These are phyloP conservation scores for Pseudohyphozyma bogoriensis DNA, from an alignment of 768 basidiomycete genomes.

Conservation along the genomic window DNA sequence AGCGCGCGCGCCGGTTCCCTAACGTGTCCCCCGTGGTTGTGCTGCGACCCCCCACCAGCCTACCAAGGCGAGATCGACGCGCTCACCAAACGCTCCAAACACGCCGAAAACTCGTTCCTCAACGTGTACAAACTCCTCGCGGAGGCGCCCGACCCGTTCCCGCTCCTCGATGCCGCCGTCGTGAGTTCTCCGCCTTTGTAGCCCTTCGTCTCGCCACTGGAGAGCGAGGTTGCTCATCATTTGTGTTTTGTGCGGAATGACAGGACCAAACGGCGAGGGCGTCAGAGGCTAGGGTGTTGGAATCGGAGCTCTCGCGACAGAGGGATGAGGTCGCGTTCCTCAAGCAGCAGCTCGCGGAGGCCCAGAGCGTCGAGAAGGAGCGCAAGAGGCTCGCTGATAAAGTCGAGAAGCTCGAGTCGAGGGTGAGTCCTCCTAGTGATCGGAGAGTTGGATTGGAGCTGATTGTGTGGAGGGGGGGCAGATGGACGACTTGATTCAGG, in stretches of 20 bases:
- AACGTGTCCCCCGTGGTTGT: background rate
- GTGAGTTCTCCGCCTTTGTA: constrained; percentile 42
- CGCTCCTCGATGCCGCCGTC: constrained; percentile 85
- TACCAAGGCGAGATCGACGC: constrained; percentile 95
- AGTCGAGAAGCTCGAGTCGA: constrained; percentile 30
- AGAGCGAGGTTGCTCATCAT: too few relatives aligned
- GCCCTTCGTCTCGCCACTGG: background rate
- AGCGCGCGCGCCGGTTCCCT: background rate
- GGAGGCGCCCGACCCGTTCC: constrained; percentile 95
- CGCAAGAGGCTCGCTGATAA: constrained; percentile 29
- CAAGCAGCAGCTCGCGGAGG: constrained; percentile 49
- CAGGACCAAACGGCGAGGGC: constrained; percentile 90
- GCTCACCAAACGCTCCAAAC: constrained; percentile 83
- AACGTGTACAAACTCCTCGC: constrained; percentile 92
- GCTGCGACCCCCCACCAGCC: too few relatives aligned
- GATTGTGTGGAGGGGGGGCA: constrained; percentile 33
- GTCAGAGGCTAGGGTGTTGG: constrained; percentile 66
- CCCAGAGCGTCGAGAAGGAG: constrained; percentile 31
- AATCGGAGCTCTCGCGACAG: constrained; percentile 59
- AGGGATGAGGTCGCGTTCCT: constrained; percentile 76
- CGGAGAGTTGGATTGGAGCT: background rate
- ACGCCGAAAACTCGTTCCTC: constrained; percentile 90
- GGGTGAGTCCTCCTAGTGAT: constrained; percentile 13
- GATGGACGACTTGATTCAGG: constrained; percentile 92
- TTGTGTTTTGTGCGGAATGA: background rate